These are phyloP conservation scores for Angomonas ambiguus DNA, from an alignment of 208 protist species.

Conservation along the genomic window DNA sequence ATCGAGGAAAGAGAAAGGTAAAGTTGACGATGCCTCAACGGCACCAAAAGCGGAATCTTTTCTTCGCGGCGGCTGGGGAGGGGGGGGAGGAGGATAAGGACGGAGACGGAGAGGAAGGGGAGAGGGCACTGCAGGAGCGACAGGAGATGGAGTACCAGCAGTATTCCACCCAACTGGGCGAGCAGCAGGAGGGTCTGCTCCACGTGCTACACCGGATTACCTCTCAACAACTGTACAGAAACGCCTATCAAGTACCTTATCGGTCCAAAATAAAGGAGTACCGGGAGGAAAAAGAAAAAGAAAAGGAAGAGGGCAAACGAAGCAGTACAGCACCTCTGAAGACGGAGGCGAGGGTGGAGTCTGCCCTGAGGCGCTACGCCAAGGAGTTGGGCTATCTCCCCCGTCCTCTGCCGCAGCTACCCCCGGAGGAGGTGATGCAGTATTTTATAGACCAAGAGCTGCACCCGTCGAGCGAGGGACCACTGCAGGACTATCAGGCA, in stretches of 20 bases:
- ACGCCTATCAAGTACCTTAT: background rate
- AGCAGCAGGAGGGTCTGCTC: background rate
- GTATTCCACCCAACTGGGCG: background rate
- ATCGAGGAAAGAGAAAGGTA: background rate
- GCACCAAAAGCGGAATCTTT: background rate
- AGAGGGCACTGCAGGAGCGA: background rate
- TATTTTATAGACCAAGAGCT: background rate
- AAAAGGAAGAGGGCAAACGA: background rate
- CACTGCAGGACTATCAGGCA: background rate
- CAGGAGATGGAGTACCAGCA: background rate
- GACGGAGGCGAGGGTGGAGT: background rate
- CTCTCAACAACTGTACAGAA: background rate
- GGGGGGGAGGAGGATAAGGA: background rate
- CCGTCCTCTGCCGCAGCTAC: background rate
- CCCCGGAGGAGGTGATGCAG: background rate
- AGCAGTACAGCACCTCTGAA: background rate
- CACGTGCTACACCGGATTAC: background rate
- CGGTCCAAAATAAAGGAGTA: background rate
- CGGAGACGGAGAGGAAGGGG: background rate
- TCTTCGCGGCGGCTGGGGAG: background rate
- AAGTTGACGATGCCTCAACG: background rate
- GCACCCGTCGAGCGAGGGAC: background rate
- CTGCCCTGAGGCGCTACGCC: background rate
- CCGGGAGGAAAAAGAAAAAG: background rate
- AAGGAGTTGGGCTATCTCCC: slow-evolving; percentile 1